These are phyloP conservation scores for Carpinus fangiana DNA, from an alignment of 306 rosid genomes.

Conservation along the genomic window DNA sequence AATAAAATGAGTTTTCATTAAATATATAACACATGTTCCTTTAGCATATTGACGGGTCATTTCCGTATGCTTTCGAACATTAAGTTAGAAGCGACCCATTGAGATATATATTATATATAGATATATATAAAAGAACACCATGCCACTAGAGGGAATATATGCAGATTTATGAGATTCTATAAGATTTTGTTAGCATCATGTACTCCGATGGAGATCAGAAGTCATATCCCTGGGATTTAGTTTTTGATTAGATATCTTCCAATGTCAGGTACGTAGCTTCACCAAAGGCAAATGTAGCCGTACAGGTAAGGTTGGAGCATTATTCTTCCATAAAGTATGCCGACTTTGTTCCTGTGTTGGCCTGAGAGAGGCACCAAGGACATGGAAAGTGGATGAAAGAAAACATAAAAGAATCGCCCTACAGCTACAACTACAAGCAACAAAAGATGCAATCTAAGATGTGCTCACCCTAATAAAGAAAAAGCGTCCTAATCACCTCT, in stretches of 20 bases:
- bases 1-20: no score
- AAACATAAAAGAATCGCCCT: background rate
- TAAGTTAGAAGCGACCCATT: no score
- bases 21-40: no score
- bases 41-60: no score
- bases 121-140: constrained; percentile 1
- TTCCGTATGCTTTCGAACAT: no score
- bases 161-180: constrained; percentile 13
- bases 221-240: constrained; percentile 5
- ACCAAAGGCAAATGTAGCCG: constrained; percentile 1
- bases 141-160: constrained; percentile 24
- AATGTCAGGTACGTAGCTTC: background rate
- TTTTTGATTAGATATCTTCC: constrained; percentile 28
- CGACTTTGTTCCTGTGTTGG: constrained; percentile 7
- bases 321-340: constrained; percentile 1
- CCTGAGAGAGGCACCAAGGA: background rate
- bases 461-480: background rate
- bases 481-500: background rate
- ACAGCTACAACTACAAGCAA: background rate
- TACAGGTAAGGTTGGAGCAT: constrained; percentile 9
- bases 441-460: background rate
- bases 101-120: no score
- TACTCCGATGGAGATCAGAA: background rate
- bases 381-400: constrained; percentile 11
- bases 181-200: background rate